Evolutionary conservation across 1,284 basidiomycete genomes (phyloP).

Genomic region (Fistulinella staudtii): DNA sequence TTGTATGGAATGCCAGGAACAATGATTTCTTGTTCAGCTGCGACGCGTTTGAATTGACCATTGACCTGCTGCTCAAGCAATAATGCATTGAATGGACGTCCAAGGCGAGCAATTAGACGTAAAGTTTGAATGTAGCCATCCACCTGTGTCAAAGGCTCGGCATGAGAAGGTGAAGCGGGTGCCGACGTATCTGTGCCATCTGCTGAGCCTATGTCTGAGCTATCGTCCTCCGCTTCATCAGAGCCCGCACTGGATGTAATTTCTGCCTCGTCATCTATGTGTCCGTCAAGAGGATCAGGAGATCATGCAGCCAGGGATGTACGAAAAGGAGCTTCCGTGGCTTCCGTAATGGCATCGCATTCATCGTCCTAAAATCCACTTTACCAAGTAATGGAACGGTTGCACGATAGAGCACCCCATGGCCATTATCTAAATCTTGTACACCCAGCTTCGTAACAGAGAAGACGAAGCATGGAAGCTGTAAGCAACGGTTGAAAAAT

Average conservation of each 20-base stretch:
- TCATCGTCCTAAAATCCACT: background rate
- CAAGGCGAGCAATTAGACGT: constrained; percentile 1
- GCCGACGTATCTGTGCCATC: no score
- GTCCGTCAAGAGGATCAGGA: background rate
- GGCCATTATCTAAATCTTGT: background rate
- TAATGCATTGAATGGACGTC: constrained; percentile 6
- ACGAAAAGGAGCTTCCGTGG: constrained; percentile 7
- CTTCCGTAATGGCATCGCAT: background rate
- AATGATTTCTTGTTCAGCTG: constrained; percentile 6
- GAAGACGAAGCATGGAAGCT: constrained; percentile 7
- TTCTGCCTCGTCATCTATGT: background rate
- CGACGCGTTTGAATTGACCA: constrained; percentile 5
- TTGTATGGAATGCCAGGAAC: background rate
- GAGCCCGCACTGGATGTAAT: no score
- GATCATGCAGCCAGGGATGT: constrained; percentile 8
- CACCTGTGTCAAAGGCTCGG: no score
- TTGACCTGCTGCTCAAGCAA: constrained; percentile 1
- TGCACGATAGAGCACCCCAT: background rate
- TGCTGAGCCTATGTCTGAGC: no score
- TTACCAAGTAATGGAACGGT: background rate
- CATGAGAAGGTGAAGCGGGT: no score
- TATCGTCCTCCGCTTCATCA: background rate
- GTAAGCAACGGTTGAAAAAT: constrained; percentile 5
- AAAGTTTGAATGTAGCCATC: constrained; percentile 5
- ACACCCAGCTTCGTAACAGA: background rate